phyloP scores from a whole-genome alignment of 2,329 filamentous ascomycete genomes.

The Tolypocladium ovalisporum region DNA sequence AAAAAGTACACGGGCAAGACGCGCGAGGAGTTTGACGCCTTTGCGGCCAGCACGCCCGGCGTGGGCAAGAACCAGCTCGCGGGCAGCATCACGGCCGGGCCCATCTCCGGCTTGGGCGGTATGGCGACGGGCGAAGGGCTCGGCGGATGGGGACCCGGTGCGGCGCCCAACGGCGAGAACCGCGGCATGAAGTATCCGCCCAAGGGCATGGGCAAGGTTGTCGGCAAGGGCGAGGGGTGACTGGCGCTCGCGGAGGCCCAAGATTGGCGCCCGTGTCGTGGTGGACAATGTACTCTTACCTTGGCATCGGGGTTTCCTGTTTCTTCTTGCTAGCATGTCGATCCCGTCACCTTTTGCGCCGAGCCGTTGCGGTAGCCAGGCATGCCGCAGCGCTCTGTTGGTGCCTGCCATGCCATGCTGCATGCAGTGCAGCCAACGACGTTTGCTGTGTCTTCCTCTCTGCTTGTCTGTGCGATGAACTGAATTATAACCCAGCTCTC shows the following conservation, averaged over 20 bases:
- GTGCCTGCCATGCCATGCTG: too few relatives aligned
- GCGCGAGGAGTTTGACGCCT: conserved; percentile 21
- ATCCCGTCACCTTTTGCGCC: not conserved
- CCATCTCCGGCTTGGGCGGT: conserved; percentile 18
- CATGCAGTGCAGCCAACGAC: not conserved
- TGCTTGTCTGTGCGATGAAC: not conserved
- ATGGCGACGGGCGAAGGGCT: conserved; percentile 15
- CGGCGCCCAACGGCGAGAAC: conserved; percentile 13
- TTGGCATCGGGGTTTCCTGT: too few relatives aligned
- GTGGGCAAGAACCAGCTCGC: conserved; percentile 29
- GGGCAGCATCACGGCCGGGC: conserved; percentile 19
- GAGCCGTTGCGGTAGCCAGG: not conserved
- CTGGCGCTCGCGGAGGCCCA: not conserved
- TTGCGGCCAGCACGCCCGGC: conserved; percentile 26
- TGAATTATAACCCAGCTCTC: not conserved
- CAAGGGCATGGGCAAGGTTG: conserved; percentile 14
- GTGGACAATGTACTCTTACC: not conserved
- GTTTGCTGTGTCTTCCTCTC: too few relatives aligned
- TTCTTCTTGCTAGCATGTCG: not conserved
- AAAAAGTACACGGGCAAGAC: conserved; percentile 29
- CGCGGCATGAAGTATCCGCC: conserved; percentile 26
- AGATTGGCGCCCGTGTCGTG: not conserved
- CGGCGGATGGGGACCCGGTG: conserved; percentile 23
- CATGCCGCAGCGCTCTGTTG: too few relatives aligned
- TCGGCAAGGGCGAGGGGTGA: not conserved